A percentile compares a stretch with the other conserved stretches of the same genome.
Conservation (phyloP, 1,139 yeast species). For the Kodamaea plutei region DNA sequence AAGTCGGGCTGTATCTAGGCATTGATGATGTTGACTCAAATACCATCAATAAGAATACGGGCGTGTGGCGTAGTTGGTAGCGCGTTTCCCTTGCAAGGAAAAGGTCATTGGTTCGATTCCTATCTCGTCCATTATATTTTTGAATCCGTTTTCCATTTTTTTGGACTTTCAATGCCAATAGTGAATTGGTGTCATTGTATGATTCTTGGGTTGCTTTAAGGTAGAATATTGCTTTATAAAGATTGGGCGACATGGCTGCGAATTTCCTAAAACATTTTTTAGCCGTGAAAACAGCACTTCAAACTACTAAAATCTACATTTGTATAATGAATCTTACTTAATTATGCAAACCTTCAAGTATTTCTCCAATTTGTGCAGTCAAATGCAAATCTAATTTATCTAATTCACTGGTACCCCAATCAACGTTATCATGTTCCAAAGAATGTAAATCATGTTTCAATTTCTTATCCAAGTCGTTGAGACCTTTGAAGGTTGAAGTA, state of each 20-base stretch:
- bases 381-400: conserved; percentile 12
- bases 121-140: conserved; percentile 50
- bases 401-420: conserved; percentile 15
- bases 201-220: no score
- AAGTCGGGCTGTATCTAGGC: no score
- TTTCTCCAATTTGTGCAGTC: background rate
- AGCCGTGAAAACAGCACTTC: no score
- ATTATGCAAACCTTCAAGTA: background rate
- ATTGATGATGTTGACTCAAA: no score
- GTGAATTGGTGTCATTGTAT: no score
- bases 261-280: no score
- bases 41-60: no score
- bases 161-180: no score
- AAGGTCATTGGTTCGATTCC: conserved; percentile 68
- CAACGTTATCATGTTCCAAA: conserved; percentile 9
- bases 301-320: no score
- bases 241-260: no score
- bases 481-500: background rate
- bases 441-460: conserved; percentile 10
- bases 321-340: no score
- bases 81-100: conserved; percentile 67
- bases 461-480: conserved; percentile 10
- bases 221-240: no score
- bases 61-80: conserved; percentile 75
- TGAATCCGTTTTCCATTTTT: conserved; percentile 6